Evolutionary conservation across 495 filamentous ascomycete species (phyloP), one percentile per base, ranked within the genome.

Genomic region (Aspergillus sparsus): DNA sequence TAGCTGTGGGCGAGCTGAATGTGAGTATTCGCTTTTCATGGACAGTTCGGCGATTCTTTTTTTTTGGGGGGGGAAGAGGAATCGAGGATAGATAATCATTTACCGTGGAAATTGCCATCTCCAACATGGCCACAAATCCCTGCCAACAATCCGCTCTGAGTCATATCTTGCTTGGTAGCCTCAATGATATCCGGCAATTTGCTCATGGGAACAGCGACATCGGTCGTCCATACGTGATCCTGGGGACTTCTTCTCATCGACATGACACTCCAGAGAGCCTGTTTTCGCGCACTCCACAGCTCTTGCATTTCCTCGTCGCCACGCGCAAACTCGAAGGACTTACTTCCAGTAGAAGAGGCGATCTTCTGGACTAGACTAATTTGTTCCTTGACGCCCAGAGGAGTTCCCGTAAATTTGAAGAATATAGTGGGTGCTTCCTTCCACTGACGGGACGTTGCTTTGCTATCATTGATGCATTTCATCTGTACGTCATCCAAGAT

Each of bases 71-170:
- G 9, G 53, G 11, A 10, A 56, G 42, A 34, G 32, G 46, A 62
- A 51, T 33, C 54, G 16, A 7, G 12, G 21, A 44, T 3, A 35
- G 21, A 45, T 35, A 53, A 27, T 5, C n/a, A 42, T 74, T 73
- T 71, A 85, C 82, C 72, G 57, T 86, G 84, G 62, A 87, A 87
- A 64, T 87, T 87, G 12, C 85, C 85, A 74, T 88, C 85, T 12
- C 85, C 85, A 15, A 87, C 85, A 71, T 88, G 85, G n/a, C 85
- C 85, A 51, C 87, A 83, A 53, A 87, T 88, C 33, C 77, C 79
- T 11, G 82, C 85, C 52, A 84, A 66, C 16, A 88, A 62, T 1
- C 81, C 82, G 55, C 79, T 83, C 62, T 77, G 70, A 34, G 71
- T 75, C 68, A 88, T 80, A 55, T 86, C 81, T 32, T 77, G 68